Evolutionary conservation across 2,329 filamentous ascomycete genomes (phyloP).

Genomic region (Nothophoma quercina): DNA sequence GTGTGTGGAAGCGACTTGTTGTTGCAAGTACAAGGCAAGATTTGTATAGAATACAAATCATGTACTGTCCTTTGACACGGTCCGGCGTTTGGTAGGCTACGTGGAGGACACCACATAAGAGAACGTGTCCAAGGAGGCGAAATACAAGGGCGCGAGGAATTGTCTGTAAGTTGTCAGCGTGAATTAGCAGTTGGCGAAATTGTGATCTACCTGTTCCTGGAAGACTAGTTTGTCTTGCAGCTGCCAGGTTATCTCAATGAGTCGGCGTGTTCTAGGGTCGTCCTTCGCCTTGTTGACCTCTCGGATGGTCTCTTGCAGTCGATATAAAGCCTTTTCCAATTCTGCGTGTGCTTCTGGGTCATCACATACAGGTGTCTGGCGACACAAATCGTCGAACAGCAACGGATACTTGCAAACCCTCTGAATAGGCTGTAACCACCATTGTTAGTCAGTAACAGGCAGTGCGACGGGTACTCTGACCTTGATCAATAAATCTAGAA

Average conservation of each 20-base stretch:
- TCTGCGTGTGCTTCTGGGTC: conserved; percentile 84
- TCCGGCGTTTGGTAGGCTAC: conserved; percentile 79
- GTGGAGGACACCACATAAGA: conserved; percentile 82
- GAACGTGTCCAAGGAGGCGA: conserved; percentile 79
- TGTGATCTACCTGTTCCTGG: conserved; percentile 68
- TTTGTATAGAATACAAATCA: conserved; percentile 85
- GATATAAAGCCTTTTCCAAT: conserved; percentile 75
- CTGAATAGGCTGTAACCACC: conserved; percentile 77
- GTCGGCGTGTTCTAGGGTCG: conserved; percentile 71
- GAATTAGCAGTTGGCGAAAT: neutral
- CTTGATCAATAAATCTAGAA: conserved; percentile 90
- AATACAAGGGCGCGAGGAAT: conserved; percentile 60
- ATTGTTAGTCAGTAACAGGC: neutral
- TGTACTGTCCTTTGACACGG: conserved; percentile 76
- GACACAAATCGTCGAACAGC: conserved; percentile 82
- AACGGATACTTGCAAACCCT: conserved; percentile 90
- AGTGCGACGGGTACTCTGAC: conserved; percentile 52
- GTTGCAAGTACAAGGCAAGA: conserved; percentile 80
- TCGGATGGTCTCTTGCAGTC: conserved; percentile 75
- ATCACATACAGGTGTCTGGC: conserved; percentile 82
- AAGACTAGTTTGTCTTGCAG: conserved; percentile 84
- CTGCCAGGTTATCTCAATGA: conserved; percentile 82
- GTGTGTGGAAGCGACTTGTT: conserved; percentile 67
- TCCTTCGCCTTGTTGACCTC: conserved; percentile 87
- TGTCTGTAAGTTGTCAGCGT: conserved; percentile 24